A percentile compares a stretch with the other conserved stretches of the same genome.
phyloP scores from a whole-genome alignment of 192 early-diverging fungal species.

The Kappamyces sp. region DNA sequence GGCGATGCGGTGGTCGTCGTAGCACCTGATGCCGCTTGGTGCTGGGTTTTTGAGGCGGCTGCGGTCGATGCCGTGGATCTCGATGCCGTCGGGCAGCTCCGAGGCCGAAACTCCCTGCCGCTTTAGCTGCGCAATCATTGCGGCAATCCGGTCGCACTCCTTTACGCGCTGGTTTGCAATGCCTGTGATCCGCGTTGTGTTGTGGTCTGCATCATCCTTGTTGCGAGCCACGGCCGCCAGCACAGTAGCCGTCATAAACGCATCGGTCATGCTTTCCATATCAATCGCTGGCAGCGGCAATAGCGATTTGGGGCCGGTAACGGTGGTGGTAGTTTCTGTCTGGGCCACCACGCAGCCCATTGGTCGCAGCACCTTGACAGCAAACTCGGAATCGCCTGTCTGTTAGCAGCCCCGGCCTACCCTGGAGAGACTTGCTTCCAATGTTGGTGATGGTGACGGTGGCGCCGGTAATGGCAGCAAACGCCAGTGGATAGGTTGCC shows the following conservation, averaged over 20 bases:
- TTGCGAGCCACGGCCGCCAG: conserved; percentile 78
- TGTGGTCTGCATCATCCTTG: conserved; percentile 18
- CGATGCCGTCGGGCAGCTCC: conserved; percentile 86
- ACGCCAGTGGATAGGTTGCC: conserved; percentile 94
- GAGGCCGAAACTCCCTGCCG: conserved; percentile 80
- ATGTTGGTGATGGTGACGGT: conserved; percentile 87
- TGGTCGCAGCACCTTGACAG: conserved; percentile 78
- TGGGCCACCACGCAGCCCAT: conserved; percentile 94
- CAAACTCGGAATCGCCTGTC: conserved; percentile 89
- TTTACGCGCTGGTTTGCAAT: conserved; percentile 98
- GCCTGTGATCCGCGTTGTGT: conserved; percentile 81
- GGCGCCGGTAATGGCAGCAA: conserved; percentile 90
- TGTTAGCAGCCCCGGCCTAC: conserved; percentile 84
- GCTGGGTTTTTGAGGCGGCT: conserved; percentile 42
- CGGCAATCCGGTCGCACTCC: conserved; percentile 96
- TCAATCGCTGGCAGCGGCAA: conserved; percentile 71
- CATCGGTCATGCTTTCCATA: conserved; percentile 99
- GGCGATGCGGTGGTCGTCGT: conserved; percentile 96
- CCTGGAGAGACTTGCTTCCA: conserved; percentile 86
- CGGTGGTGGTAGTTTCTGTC: conserved; percentile 83
- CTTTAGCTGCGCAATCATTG: conserved; percentile 88
- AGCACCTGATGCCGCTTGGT: conserved; percentile 77
- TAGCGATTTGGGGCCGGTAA: conserved; percentile 74
- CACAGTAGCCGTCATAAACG: conserved; percentile 91
- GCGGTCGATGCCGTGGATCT: conserved; percentile 62